Percentiles rank a stretch among this genome's conserved stretches.
phyloP scores from a whole-genome alignment of 169 alveolate genomes.

The Cytauxzoon felis region DNA sequence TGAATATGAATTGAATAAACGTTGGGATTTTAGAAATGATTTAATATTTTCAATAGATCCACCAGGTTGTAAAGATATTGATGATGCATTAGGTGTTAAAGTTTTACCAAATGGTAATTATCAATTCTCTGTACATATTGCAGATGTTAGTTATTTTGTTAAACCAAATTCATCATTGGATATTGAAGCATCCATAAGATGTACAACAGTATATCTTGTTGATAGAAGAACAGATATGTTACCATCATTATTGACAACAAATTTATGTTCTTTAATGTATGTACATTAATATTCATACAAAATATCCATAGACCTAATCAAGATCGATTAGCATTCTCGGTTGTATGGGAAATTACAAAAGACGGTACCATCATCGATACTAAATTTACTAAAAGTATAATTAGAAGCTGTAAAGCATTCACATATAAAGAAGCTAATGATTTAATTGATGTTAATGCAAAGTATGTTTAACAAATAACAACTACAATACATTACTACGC shows the following conservation, averaged over 20 bases:
- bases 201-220: conserved; percentile 94
- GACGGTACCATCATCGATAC: conserved; percentile 78
- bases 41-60: conserved; percentile 97
- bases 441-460: conserved; percentile 77
- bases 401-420: conserved; percentile 87
- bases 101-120: conserved; percentile 66
- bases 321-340: conserved; percentile 92
- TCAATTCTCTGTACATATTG: conserved; percentile 98
- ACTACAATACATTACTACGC: neutral
- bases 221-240: conserved; percentile 98
- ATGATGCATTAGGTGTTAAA: conserved; percentile 93
- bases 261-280: conserved; percentile 88
- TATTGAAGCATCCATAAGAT: conserved; percentile 96
- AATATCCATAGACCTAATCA: conserved; percentile 39
- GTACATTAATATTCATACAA: neutral
- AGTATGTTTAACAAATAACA: conserved; percentile 60
- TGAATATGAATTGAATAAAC: conserved; percentile 86
- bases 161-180: conserved; percentile 93
- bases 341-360: conserved; percentile 90
- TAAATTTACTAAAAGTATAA: conserved; percentile 82
- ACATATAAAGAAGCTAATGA: conserved; percentile 87
- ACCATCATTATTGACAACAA: conserved; percentile 94
- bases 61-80: conserved; percentile 97
- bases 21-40: conserved; percentile 81
- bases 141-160: conserved; percentile 98